These are phyloP conservation scores for Fusarium domesticum DNA, from an alignment of 2,329 filamentous ascomycete species.

Conservation along the genomic window DNA sequence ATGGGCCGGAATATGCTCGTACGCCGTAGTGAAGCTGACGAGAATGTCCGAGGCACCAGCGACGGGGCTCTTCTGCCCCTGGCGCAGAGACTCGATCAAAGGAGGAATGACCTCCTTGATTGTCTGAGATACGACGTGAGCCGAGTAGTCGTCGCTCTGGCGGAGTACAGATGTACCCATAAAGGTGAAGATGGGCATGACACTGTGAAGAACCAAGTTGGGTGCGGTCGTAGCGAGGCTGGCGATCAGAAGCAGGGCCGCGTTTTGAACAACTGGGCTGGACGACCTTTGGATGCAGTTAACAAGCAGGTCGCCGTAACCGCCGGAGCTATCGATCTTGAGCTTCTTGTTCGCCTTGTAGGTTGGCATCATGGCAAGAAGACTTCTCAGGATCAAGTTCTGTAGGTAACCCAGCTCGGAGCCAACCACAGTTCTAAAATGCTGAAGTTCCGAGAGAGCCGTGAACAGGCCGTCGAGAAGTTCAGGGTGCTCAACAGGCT, in stretches of 20 bases:
- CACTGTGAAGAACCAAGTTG: conserved; percentile 88
- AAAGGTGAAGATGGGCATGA: conserved; percentile 99
- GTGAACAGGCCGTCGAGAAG: conserved; percentile 79
- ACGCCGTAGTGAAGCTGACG: conserved; percentile 94
- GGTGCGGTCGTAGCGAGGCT: conserved; percentile 83
- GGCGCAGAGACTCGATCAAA: conserved; percentile 78
- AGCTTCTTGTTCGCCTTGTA: conserved; percentile 61
- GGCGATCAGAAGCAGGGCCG: conserved; percentile 82
- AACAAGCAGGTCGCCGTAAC: conserved; percentile 86
- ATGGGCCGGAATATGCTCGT: conserved; percentile 90
- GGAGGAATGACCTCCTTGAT: conserved; percentile 93
- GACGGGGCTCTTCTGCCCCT: conserved; percentile 73
- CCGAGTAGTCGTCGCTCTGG: conserved; percentile 95
- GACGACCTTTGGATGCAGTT: conserved; percentile 90
- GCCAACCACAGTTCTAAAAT: conserved; percentile 74
- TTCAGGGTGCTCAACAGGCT: conserved; percentile 70
- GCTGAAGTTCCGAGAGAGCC: conserved; percentile 80
- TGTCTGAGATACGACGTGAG: conserved; percentile 91
- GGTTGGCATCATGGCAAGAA: conserved; percentile 79
- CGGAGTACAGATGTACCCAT: conserved; percentile 90
- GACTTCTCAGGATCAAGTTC: conserved; percentile 74
- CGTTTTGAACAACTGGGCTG: conserved; percentile 91
- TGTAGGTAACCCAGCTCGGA: conserved; percentile 90
- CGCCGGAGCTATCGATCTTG: conserved; percentile 71
- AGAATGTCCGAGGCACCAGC: conserved; percentile 84